Base-by-base conservation (phyloP, 805 yeast genomes). In the Zygosaccharomyces pseudorouxii region DNA sequence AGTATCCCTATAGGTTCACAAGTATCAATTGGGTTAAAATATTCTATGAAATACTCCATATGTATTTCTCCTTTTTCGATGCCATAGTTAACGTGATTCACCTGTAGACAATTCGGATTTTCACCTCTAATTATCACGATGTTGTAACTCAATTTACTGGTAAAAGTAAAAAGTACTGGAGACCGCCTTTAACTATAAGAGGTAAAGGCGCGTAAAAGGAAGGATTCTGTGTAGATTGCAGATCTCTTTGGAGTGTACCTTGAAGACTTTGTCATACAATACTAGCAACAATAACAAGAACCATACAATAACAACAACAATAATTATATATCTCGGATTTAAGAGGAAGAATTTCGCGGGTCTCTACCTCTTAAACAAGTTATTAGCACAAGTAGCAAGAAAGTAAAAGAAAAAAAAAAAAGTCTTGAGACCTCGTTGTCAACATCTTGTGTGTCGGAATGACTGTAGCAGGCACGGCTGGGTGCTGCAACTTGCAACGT, bases 1-100 rank as follows among this genome's bases (percentile, higher is more conserved):
- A 14, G 8, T 25, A 25, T 25, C 28, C 28, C 20, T 33, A 33
- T 14, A n/a, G 20, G 10, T 18, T 6, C 7, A 5, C 14, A 14
- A 3, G 8, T n/a, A 14, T 33, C 11, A 33, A 16, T 16, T 16
- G 37, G 12, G 37, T 18, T 9, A 14, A 14, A 8, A 33, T 33
- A 33, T 11, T 33, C 7, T 14, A 14, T 14, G 10, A 25, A 25
- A 25, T 25, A 25, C 28, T 25, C 28, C 20, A 18, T 33, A 33
- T 33, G 37, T 16, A 14, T 9, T 8, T 33, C 37, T 33, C 14
- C n/a, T 16, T n/a, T 14, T 16, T 29, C 29, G 44, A 41, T 41
- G 22, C 23, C 29, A n/a, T 18, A 29, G 12, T 41, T 41, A 29
- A 41, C 44, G 44, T 41, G 44, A 19, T 41, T 41, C 11, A 33